Percentiles rank a stretch among this genome's conserved stretches.
These are phyloP conservation scores for Candida saitoana DNA, from an alignment of 805 yeast genomes.

Conservation along the genomic window DNA sequence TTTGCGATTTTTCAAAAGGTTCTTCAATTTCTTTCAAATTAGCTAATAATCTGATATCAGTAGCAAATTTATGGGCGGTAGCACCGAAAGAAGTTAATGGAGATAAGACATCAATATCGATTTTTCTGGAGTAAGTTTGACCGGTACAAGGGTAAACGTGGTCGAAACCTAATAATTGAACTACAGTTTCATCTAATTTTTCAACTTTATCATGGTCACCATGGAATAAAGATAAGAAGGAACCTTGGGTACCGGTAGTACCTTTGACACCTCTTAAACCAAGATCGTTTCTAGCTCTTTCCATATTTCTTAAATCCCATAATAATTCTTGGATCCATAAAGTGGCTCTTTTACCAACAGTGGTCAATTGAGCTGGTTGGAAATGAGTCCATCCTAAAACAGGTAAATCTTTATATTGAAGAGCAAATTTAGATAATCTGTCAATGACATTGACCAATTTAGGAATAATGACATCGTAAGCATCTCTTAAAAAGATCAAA, in stretches of 20 bases:
- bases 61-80: slow-evolving; percentile 94
- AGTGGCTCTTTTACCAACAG: slow-evolving; percentile 97
- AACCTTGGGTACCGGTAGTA: slow-evolving; percentile 98
- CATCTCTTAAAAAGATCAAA: slow-evolving; percentile 92
- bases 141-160: slow-evolving; percentile 97
- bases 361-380: slow-evolving; percentile 98
- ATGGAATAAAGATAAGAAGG: slow-evolving; percentile 90
- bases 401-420: slow-evolving; percentile 90
- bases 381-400: slow-evolving; percentile 99
- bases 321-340: slow-evolving; percentile 95
- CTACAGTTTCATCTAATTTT: slow-evolving; percentile 84
- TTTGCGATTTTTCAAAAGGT: slow-evolving; percentile 97
- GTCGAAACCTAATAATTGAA: slow-evolving; percentile 88
- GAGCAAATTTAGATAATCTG: slow-evolving; percentile 82
- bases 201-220: slow-evolving; percentile 98
- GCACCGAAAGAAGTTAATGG: slow-evolving; percentile 96
- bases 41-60: slow-evolving; percentile 92
- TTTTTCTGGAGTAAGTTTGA: slow-evolving; percentile 98
- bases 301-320: slow-evolving; percentile 96
- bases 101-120: slow-evolving; percentile 88
- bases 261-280: slow-evolving; percentile 99
- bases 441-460: slow-evolving; percentile 94
- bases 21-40: slow-evolving; percentile 97
- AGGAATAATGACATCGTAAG: slow-evolving; percentile 88
- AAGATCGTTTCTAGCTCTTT: slow-evolving; percentile 92